phyloP scores from a whole-genome alignment of 1,139 yeast species.

The Taphrina pruni region DNA sequence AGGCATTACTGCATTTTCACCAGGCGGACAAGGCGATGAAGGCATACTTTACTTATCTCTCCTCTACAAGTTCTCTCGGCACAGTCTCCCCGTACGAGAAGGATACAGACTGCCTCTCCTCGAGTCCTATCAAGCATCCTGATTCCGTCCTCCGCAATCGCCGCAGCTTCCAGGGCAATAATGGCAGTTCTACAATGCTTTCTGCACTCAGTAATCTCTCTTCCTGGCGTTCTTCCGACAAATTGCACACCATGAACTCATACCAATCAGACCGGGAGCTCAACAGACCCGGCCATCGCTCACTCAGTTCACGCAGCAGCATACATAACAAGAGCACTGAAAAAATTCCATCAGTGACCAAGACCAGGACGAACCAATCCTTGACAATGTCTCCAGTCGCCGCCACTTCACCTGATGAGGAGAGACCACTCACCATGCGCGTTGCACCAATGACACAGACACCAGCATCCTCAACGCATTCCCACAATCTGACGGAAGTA shows the following conservation, averaged over 20 bases:
- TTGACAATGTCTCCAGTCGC: conserved; percentile 8
- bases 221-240: conserved; percentile 37
- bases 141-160: conserved; percentile 6
- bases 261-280: neutral
- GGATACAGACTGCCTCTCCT: conserved; percentile 1
- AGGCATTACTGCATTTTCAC: conserved; percentile 37
- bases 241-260: conserved; percentile 11
- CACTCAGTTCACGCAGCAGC: conserved; percentile 31
- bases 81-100: conserved; percentile 37
- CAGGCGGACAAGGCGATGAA: conserved; percentile 32
- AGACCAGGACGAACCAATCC: neutral
- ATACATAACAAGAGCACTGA: conserved; percentile 30
- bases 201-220: conserved; percentile 26
- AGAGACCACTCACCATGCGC: conserved; percentile 11
- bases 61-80: conserved; percentile 40
- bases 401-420: neutral
- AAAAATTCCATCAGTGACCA: conserved; percentile 6
- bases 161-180: conserved; percentile 17
- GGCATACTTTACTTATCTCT: conserved; percentile 40
- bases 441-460: neutral
- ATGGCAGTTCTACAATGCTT: conserved; percentile 30
- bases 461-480: neutral
- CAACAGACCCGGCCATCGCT: conserved; percentile 21
- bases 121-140: conserved; percentile 11
- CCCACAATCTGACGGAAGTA: neutral